Base-by-base conservation (phyloP, 495 filamentous ascomycete species). In the Cudoniella acicularis region DNA sequence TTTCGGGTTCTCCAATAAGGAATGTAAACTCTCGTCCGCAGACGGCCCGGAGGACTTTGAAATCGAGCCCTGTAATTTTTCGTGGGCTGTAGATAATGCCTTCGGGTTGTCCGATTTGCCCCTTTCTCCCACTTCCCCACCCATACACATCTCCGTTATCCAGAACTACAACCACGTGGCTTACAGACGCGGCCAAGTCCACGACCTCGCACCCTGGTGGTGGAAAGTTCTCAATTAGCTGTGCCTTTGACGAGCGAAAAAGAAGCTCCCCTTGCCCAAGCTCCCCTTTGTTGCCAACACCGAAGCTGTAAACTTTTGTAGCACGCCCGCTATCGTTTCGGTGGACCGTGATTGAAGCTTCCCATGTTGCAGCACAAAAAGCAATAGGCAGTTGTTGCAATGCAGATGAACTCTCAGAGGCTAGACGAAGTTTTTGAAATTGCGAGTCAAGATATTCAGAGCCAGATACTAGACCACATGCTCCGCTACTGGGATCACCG, bases 21-120 rank as follows among this genome's bases (percentile, higher is more conserved):
- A 84, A 86, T 8, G 91, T 95, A 67, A 95, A 92, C 60, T 96
- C 89, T 36, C 86, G 75, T 13, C 90, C 91, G 69, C 92, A 96
- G 0, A 85, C 83, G 20, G 83, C 91, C 65, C 72, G 79, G 21
- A 70, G 67, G 13, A 82, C 84, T 57, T 54, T 60, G 61, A 85
- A 95, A 63, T 56, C 68, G 49, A 82, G 70, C n/a, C 64, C 75
- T 22, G 68, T 62, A 36, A 97, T 75, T 67, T 74, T 81, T 2
- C 77, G 73, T 10, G 93, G 92, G 21, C 60, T 59, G 70, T 73
- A 79, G 6, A 86, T 71, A 25, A 84, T 73, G 0, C 61, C 75
- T 10, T 63, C 70, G 0, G 72, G 68, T 10, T 76, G 63, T 3
- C 90, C 91, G 0, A 98, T 70, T 68, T 98, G 92, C 0, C 91